Base-by-base conservation (phyloP, 202 grass and related monocot species). In the Carex sylvatica region DNA sequence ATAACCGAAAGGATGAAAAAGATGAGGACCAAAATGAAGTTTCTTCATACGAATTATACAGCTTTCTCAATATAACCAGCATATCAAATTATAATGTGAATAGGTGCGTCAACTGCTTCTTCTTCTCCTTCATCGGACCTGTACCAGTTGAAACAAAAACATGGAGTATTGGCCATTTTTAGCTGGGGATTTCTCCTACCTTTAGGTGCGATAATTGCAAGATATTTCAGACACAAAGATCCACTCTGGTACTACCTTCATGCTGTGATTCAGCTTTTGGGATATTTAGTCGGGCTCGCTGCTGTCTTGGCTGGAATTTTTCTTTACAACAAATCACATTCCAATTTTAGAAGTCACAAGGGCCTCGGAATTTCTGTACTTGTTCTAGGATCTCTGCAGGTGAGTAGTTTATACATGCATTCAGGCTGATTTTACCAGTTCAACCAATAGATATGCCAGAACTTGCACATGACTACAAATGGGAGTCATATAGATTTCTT, bases 231-330 rank as follows among this genome's bases (percentile, higher is more conserved):
- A 20, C 85, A 84, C 3, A 90, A 83, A 69, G 88, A 88, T 20
- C 83, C 86, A 10, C 84, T 93, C 55, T 93, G 91, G 91, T 93
- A 78, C 72, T 88, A 90, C 69, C 76, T 93, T 74, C 91, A 93
- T 81, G 55, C 66, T 14, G 26, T 83, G n/a, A 30, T 93, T 36
- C 88, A 93, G 15, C 33, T 93, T 58, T 47, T 73, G 8, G 91
- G 88, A 19, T 93, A 86, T 75, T 77, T 93, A 55, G 56, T 88
- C 46, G 88, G 91, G 22, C 46, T 90, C 28, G 80, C 88, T 0
- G 88, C 83, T 38, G 77, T 82, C 62, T 76, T 90, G 40, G 55
- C 86, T 52, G 91, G 91, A 60, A 93, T 86, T 81, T 36, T 81
- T 47, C 60, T 93, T 72, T 90, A 90, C n/a, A 68, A 90, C 49